Conservation (phyloP, 1,139 yeast species). For the Petasospora rhodanensis region DNA sequence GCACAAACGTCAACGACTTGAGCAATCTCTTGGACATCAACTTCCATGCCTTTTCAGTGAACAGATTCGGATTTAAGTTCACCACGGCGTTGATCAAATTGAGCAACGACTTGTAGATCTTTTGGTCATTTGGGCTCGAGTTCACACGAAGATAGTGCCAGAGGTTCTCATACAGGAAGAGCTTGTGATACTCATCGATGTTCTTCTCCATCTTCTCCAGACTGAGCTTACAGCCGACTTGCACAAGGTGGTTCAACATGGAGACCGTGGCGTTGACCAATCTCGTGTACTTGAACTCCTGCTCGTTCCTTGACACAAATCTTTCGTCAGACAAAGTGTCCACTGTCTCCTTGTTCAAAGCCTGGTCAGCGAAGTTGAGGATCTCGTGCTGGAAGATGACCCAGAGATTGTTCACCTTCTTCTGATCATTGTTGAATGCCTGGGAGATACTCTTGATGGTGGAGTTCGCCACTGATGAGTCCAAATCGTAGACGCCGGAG, state of each 20-base stretch:
- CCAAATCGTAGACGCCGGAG: slow-evolving; percentile 66
- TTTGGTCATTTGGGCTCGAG: slow-evolving; percentile 33
- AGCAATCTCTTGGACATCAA: slow-evolving; percentile 44
- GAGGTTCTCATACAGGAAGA: slow-evolving; percentile 37
- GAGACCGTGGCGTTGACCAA: slow-evolving; percentile 49
- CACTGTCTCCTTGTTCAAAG: slow-evolving; percentile 51
- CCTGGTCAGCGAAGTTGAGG: slow-evolving; percentile 48
- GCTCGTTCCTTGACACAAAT: slow-evolving; percentile 62
- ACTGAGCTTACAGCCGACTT: slow-evolving; percentile 13
- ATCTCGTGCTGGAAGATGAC: slow-evolving; percentile 51
- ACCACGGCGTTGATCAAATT: slow-evolving; percentile 30
- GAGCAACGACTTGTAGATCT: slow-evolving; percentile 43
- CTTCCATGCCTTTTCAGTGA: slow-evolving; percentile 37
- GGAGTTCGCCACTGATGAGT: slow-evolving; percentile 50
- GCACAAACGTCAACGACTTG: slow-evolving; percentile 45
- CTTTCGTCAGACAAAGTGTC: slow-evolving; percentile 74
- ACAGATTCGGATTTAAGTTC: slow-evolving; percentile 19
- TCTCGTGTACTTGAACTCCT: slow-evolving; percentile 61
- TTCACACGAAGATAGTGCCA: slow-evolving; percentile 38
- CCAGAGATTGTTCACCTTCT: slow-evolving; percentile 60
- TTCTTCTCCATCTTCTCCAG: slow-evolving; percentile 13
- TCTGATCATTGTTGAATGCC: slow-evolving; percentile 55
- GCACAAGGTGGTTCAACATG: slow-evolving; percentile 41
- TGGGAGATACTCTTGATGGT: slow-evolving; percentile 44
- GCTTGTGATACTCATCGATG: slow-evolving; percentile 26